Percentiles rank a stretch among this genome's conserved stretches.
Conservation (phyloP, 2,329 filamentous ascomycete genomes). For the Elsinoe fawcettii region DNA sequence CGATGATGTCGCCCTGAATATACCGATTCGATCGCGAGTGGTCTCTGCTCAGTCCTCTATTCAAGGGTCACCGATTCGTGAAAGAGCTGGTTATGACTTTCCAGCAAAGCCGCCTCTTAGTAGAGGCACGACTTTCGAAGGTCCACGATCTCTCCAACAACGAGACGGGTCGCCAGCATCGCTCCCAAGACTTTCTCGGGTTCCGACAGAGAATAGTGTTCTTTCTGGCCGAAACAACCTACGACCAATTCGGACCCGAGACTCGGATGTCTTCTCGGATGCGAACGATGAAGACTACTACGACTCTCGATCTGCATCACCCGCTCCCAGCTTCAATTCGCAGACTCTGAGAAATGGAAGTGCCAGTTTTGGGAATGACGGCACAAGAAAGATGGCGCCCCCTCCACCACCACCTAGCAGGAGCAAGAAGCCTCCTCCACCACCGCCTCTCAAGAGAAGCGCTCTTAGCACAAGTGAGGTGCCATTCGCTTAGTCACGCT, state of each 20-base stretch:
- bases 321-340: slow-evolving; percentile 43
- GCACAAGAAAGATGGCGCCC: slow-evolving; percentile 45
- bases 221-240: slow-evolving; percentile 42
- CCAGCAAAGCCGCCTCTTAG: slow-evolving; percentile 40
- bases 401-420: slow-evolving; percentile 56
- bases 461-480: slow-evolving; percentile 37
- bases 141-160: slow-evolving; percentile 34
- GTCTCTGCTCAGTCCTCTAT: slow-evolving; percentile 31
- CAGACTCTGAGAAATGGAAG: slow-evolving; percentile 35
- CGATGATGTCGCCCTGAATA: slow-evolving; percentile 48
- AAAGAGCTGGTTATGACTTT: slow-evolving; percentile 37
- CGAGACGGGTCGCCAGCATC: slow-evolving; percentile 45
- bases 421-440: slow-evolving; percentile 58
- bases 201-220: slow-evolving; percentile 49
- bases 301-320: slow-evolving; percentile 46
- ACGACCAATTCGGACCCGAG: slow-evolving; percentile 28
- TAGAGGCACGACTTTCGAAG: slow-evolving; percentile 53
- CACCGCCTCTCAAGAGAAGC: slow-evolving; percentile 56
- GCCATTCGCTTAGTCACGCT: slow-evolving; percentile 19
- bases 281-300: slow-evolving; percentile 45
- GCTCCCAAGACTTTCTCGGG: slow-evolving; percentile 42
- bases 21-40: slow-evolving; percentile 43
- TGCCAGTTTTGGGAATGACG: slow-evolving; percentile 20
- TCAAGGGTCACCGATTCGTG: slow-evolving; percentile 36
- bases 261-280: slow-evolving; percentile 44